Percentiles rank a stretch among this genome's conserved stretches.
phyloP scores from a whole-genome alignment of 345 rosid genomes.

The Clarkia xantiana region DNA sequence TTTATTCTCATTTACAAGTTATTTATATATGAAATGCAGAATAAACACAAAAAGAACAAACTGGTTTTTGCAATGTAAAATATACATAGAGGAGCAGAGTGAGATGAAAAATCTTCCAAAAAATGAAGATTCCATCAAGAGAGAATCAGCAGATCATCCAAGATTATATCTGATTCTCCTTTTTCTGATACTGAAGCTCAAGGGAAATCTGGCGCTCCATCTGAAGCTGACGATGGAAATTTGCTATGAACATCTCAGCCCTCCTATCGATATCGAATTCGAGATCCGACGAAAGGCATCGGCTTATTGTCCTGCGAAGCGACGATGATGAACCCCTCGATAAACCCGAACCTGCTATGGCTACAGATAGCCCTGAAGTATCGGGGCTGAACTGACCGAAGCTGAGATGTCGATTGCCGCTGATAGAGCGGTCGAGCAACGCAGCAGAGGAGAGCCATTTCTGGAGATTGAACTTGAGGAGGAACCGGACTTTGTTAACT shows the following conservation, averaged over 20 bases:
- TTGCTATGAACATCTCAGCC: constrained; percentile 67
- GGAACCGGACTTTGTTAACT: constrained; percentile 45
- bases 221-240: constrained; percentile 62
- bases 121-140: constrained; percentile 2
- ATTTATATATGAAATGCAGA: too few relatives aligned
- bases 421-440: background rate
- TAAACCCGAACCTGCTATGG: constrained; percentile 11
- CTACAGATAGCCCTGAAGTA: constrained; percentile 31
- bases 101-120: background rate
- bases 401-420: constrained; percentile 28
- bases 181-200: constrained; percentile 33
- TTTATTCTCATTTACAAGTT: too few relatives aligned
- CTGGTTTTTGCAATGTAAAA: too few relatives aligned
- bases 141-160: too few relatives aligned
- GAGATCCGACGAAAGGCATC: constrained; percentile 9
- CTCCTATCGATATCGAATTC: constrained; percentile 57
- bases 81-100: too few relatives aligned
- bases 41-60: too few relatives aligned
- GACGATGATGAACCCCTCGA: background rate
- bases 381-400: constrained; percentile 19
- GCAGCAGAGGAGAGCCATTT: constrained; percentile 40
- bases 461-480: constrained; percentile 30
- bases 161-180: constrained; percentile 15
- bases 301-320: constrained; percentile 39
- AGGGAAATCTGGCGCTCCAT: constrained; percentile 75